Evolutionary conservation across 306 rosid genomes (phyloP).

Genomic region (Gastrolobium villosum): DNA sequence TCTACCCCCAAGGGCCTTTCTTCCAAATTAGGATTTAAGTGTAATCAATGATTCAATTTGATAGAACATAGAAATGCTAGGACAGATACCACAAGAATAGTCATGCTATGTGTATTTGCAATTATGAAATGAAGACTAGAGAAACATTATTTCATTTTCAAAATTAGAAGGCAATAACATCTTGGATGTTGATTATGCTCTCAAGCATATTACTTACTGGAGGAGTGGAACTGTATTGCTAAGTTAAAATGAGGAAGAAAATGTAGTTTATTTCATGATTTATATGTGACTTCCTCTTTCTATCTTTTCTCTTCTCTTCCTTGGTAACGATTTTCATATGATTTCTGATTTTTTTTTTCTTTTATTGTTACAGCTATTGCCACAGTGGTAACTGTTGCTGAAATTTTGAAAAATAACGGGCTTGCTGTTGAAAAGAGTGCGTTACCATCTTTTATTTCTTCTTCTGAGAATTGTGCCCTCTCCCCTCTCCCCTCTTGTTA

Average conservation of each 20-base stretch:
- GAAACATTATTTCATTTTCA: neutral
- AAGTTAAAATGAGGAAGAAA: constrained; percentile 23
- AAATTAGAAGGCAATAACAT: neutral
- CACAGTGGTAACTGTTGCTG: constrained; percentile 86
- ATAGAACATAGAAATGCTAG: constrained; percentile 9
- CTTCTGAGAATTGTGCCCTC: neutral
- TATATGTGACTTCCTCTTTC: constrained; percentile 1
- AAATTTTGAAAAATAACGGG: constrained; percentile 81
- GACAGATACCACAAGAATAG: neutral
- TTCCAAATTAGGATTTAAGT: neutral
- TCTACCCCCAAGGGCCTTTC: neutral
- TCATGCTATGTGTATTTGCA: constrained; percentile 9
- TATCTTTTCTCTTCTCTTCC: neutral
- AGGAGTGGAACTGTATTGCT: constrained; percentile 8
- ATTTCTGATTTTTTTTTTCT: neutral
- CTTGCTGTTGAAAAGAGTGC: constrained; percentile 82
- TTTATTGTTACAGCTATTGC: constrained; percentile 71
- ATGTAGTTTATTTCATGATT: constrained; percentile 20
- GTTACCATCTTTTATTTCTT: constrained; percentile 6
- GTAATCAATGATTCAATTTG: constrained; percentile 26
- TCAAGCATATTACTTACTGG: neutral
- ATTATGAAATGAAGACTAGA: neutral
- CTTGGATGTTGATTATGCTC: neutral
- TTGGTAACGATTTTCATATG: neutral
- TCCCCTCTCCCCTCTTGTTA: neutral